Conservation (phyloP, 805 yeast genomes). For the Metschnikowia reukaufii region DNA sequence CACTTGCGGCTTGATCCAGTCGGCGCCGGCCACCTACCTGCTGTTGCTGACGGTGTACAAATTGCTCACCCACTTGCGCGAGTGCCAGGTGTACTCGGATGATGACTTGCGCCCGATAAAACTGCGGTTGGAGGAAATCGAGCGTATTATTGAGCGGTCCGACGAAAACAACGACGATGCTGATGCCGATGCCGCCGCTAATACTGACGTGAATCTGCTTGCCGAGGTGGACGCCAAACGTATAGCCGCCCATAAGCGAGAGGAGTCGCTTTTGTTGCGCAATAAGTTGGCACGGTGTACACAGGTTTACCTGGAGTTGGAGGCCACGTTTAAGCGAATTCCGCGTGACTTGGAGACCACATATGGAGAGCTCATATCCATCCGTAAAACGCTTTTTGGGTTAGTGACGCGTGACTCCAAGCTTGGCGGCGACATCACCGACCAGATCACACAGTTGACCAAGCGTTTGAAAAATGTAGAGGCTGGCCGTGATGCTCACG, state of each 20-base stretch:
- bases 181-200: constrained; percentile 5
- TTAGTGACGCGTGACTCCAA: constrained; percentile 25
- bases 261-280: constrained; percentile 60
- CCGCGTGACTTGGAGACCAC: constrained; percentile 41
- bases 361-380: constrained; percentile 58
- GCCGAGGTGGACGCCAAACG: constrained; percentile 7
- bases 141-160: constrained; percentile 51
- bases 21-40: constrained; percentile 94
- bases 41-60: constrained; percentile 84
- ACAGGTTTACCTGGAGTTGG: constrained; percentile 55
- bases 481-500: constrained; percentile 51
- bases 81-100: constrained; percentile 76
- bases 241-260: constrained; percentile 40
- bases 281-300: constrained; percentile 66
- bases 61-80: constrained; percentile 77
- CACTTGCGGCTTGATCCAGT: constrained; percentile 85
- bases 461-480: constrained; percentile 30
- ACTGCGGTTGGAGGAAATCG: constrained; percentile 69
- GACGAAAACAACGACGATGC: constrained; percentile 16
- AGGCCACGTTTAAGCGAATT: constrained; percentile 46
- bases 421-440: constrained; percentile 5
- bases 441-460: constrained; percentile 23
- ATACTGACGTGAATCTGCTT: background rate
- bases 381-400: constrained; percentile 57
- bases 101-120: constrained; percentile 81